phyloP scores from a whole-genome alignment of 2,329 filamentous ascomycete species.

The Xylogone sp. region DNA sequence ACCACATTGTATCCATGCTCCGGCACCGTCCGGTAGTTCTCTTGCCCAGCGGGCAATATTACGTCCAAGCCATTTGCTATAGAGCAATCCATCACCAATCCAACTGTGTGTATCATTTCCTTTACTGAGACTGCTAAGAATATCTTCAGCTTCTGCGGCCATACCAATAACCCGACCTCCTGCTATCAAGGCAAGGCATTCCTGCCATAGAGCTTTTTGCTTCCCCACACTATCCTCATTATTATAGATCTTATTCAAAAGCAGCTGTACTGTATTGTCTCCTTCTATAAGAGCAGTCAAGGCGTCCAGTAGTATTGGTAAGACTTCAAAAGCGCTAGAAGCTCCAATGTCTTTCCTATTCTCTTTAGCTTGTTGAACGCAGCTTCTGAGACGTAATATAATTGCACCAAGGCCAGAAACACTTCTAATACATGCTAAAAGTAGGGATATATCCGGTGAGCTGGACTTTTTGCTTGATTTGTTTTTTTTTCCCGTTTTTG shows the following conservation, averaged over 20 bases:
- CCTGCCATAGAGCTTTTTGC: constrained; percentile 57
- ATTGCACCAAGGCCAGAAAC: constrained; percentile 76
- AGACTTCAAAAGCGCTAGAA: constrained; percentile 27
- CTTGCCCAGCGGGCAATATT: constrained; percentile 25
- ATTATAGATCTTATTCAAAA: constrained; percentile 41
- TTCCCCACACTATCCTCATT: constrained; percentile 32
- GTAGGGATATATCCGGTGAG: constrained; percentile 36
- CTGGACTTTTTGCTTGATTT: constrained; percentile 8
- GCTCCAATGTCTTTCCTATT: constrained; percentile 21
- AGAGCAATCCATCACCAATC: constrained; percentile 25
- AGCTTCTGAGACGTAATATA: constrained; percentile 61
- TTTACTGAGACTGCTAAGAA: constrained; percentile 28
- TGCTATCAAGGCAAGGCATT: constrained; percentile 53
- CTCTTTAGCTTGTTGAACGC: constrained; percentile 49
- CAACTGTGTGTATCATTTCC: constrained; percentile 22
- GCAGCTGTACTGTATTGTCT: constrained; percentile 33
- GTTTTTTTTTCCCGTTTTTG: constrained; percentile 13
- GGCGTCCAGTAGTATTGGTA: constrained; percentile 38
- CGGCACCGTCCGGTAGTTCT: constrained; percentile 10
- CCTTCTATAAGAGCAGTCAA: constrained; percentile 39
- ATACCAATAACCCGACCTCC: constrained; percentile 57
- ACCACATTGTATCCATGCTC: constrained; percentile 20
- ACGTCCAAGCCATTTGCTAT: constrained; percentile 25
- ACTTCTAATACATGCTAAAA: constrained; percentile 67
- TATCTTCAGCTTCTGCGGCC: constrained; percentile 48